Percentiles rank a stretch among this genome's conserved stretches.
phyloP scores from a whole-genome alignment of 495 filamentous ascomycete genomes.

The Penicillium goetzii region DNA sequence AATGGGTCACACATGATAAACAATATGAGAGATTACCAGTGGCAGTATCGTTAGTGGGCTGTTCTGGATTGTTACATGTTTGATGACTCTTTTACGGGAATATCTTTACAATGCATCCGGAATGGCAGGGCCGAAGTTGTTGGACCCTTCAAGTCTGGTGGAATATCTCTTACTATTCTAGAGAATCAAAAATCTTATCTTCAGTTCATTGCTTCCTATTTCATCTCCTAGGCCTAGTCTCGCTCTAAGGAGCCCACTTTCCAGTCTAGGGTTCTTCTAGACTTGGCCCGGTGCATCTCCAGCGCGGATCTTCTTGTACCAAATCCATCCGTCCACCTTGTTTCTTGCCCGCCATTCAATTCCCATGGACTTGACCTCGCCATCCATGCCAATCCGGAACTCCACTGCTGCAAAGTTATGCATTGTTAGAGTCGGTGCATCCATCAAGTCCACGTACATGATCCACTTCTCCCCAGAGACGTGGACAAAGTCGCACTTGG shows the following conservation, averaged over 20 bases:
- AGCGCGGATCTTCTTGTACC: neutral
- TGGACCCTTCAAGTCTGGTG: neutral
- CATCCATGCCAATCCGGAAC: constrained; percentile 4
- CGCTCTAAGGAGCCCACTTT: neutral
- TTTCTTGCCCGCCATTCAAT: neutral
- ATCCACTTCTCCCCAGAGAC: constrained; percentile 7
- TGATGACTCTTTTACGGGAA: neutral
- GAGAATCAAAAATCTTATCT: neutral
- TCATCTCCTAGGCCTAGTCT: neutral
- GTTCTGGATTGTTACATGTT: neutral
- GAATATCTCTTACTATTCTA: neutral
- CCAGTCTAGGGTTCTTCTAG: neutral
- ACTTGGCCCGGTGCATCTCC: neutral
- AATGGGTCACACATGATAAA: too few relatives aligned
- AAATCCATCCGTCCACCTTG: neutral
- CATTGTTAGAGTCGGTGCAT: neutral
- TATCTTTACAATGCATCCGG: neutral
- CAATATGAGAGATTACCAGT: too few relatives aligned
- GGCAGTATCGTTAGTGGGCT: neutral
- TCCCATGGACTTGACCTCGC: neutral
- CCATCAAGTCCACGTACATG: neutral
- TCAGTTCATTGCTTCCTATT: neutral
- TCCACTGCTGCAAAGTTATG: constrained; percentile 3
- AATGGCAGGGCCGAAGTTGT: neutral
- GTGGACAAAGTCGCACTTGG: constrained; percentile 3